phyloP scores from a whole-genome alignment of 2,329 filamentous ascomycete species.

The Macrophomina phaseolina region DNA sequence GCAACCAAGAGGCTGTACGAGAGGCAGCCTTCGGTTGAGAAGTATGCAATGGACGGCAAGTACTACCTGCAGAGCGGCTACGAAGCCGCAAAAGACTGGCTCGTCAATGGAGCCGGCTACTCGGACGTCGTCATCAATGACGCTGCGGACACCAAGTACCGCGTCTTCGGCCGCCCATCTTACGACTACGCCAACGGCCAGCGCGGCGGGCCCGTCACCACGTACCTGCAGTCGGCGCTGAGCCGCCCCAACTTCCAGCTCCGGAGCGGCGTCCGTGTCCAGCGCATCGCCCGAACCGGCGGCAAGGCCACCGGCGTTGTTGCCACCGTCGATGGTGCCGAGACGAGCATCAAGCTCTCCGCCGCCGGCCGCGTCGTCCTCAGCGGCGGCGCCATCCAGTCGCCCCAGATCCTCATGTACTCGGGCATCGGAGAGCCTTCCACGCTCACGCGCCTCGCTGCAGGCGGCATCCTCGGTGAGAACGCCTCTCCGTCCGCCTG shows the following conservation, averaged over 20 bases:
- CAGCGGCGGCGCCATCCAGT: slow-evolving; percentile 43
- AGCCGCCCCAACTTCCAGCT: slow-evolving; percentile 36
- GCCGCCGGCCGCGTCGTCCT: slow-evolving; percentile 43
- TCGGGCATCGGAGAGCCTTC: slow-evolving; percentile 45
- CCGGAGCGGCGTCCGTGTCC: slow-evolving; percentile 51
- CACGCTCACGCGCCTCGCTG: slow-evolving; percentile 37
- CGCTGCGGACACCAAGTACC: slow-evolving; percentile 52
- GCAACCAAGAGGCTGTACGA: slow-evolving; percentile 54
- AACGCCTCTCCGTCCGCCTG: slow-evolving; percentile 46
- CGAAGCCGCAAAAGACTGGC: slow-evolving; percentile 55
- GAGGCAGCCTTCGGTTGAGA: slow-evolving; percentile 52
- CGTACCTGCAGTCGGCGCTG: slow-evolving; percentile 58
- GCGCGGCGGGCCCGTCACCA: slow-evolving; percentile 56
- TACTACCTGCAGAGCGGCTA: slow-evolving; percentile 57
- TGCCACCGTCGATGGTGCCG: slow-evolving; percentile 41
- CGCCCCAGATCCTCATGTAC: slow-evolving; percentile 43
- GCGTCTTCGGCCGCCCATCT: slow-evolving; percentile 56
- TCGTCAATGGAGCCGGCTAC: slow-evolving; percentile 57
- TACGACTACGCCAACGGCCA: slow-evolving; percentile 58
- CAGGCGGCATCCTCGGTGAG: slow-evolving; percentile 42
- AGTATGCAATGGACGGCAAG: slow-evolving; percentile 53
- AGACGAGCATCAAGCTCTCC: slow-evolving; percentile 39
- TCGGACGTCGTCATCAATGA: slow-evolving; percentile 56
- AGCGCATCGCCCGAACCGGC: slow-evolving; percentile 50
- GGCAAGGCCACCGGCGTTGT: slow-evolving; percentile 52